Evolutionary conservation across 345 rosid genomes (phyloP).

Genomic region (Ricinus communis): DNA sequence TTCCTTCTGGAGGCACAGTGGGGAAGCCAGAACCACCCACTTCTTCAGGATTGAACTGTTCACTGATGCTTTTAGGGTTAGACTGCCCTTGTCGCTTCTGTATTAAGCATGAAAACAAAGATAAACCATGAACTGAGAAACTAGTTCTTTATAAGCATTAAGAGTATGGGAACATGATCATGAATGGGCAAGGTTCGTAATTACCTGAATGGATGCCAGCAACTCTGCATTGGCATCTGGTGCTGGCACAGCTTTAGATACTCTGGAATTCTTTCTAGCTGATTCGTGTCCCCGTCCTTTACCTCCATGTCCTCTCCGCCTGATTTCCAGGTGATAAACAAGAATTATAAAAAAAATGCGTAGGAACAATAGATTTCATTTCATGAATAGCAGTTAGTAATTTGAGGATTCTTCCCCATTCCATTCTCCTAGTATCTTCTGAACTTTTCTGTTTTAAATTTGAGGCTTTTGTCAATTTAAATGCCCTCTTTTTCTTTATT

Average conservation of each 20-base stretch:
- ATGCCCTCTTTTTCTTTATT: neutral
- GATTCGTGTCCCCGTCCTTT: slow-evolving; percentile 43
- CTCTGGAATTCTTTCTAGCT: slow-evolving; percentile 36
- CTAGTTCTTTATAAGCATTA: neutral
- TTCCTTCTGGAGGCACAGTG: slow-evolving; percentile 44
- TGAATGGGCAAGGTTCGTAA: neutral
- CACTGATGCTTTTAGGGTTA: slow-evolving; percentile 39
- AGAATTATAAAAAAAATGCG: neutral
- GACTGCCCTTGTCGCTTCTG: slow-evolving; percentile 56
- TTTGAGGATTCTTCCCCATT: neutral
- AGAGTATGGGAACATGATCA: slow-evolving; percentile 1
- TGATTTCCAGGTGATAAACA: slow-evolving; percentile 20
- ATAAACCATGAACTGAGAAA: neutral
- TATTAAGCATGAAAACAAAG: neutral
- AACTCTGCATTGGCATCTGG: slow-evolving; percentile 51
- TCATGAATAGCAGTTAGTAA: neutral
- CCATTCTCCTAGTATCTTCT: neutral
- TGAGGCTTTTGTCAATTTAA: neutral
- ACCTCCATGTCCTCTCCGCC: slow-evolving; percentile 39
- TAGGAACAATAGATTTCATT: neutral
- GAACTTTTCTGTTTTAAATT: neutral
- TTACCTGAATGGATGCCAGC: slow-evolving; percentile 47
- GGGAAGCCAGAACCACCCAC: slow-evolving; percentile 49
- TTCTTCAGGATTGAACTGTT: slow-evolving; percentile 40
- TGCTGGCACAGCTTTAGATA: slow-evolving; percentile 46